Base-by-base conservation (phyloP, 2,329 filamentous ascomycete species). In the Aureobasidium leucospermi region DNA sequence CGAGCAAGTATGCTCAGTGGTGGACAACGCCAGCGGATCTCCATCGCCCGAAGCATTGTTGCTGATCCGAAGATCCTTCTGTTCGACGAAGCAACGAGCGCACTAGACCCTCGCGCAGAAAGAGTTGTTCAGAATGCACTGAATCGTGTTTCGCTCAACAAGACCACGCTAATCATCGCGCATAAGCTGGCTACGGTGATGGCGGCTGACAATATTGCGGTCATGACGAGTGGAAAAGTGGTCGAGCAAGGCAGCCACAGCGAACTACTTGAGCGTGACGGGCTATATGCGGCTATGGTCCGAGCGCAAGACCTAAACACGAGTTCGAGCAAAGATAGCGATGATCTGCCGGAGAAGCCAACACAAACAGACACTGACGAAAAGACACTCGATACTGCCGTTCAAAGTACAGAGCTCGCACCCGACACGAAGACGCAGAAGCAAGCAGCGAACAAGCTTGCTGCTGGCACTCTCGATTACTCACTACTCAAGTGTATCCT, bases 241-340 rank as follows among this genome's bases (percentile, higher is more conserved):
- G 64, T 77, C 6, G 77, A 79, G 63, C 71, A 77, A 67, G 77
- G 77, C 1, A 74, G 67, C 3, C 76, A 78, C 61, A 61, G 66
- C 6, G 66, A 73, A 11, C 65, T 79, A 3, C 63, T 79, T 34
- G 67, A 67, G 4, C 63, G 61, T 31, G 66, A 72, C 32, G 76
- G 75, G 2, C 62, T 68, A 0, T 79, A 78, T 61, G 70, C 73
- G 3, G 67, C 67, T 2, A 68, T 79, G 36, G 78, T 82, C 3
- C 69, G 69, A 19, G 74, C 76, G 15, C 79, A 81, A 67, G 75
- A 79, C 61, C 72, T 81, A 4, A 75, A 23, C 23, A 23, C 23
- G 73, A 23, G 61, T 59, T 16, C 38, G 8, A 6, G 13, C 38
- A 49, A n/a, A 32, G 42, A 49, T 4, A 6, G 2, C 3, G 6